phyloP scores from a whole-genome alignment of 2,329 filamentous ascomycete genomes.

The Paraphaeosphaeria minitans region DNA sequence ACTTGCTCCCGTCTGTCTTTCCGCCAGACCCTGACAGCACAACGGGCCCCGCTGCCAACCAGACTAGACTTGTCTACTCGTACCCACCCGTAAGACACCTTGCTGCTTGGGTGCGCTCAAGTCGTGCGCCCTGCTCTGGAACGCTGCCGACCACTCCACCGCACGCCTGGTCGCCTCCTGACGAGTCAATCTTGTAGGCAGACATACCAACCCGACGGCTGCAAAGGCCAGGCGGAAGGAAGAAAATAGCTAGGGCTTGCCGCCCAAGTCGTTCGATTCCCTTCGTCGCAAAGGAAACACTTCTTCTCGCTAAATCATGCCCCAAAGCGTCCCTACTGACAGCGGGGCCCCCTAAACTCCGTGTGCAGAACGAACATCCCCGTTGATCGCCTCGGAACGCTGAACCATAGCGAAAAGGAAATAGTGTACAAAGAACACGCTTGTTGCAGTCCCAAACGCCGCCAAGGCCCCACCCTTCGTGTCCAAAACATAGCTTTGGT shows the following conservation, averaged over 20 bases:
- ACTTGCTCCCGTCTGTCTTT: slow-evolving; percentile 12
- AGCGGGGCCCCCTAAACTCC: slow-evolving; percentile 21
- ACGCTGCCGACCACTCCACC: not conserved
- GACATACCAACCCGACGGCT: not conserved
- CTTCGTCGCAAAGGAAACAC: slow-evolving; percentile 2
- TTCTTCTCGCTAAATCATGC: slow-evolving; percentile 21
- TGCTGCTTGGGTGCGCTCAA: slow-evolving; percentile 1
- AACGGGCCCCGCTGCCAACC: slow-evolving; percentile 4
- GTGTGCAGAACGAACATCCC: slow-evolving; percentile 28
- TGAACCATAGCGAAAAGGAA: slow-evolving; percentile 13
- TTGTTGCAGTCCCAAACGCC: slow-evolving; percentile 25
- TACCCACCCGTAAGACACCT: no score
- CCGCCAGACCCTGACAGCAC: slow-evolving; percentile 14
- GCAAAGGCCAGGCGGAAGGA: not conserved
- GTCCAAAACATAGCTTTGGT: slow-evolving; percentile 4
- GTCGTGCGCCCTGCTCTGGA: not conserved
- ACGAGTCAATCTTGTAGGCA: not conserved
- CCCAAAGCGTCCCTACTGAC: slow-evolving; percentile 8
- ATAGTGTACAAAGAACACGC: slow-evolving; percentile 28
- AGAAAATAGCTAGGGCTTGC: no score
- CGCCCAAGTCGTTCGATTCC: not conserved
- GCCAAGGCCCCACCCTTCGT: slow-evolving; percentile 19
- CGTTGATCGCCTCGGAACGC: slow-evolving; percentile 17
- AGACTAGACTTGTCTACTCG: no score
- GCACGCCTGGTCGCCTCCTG: not conserved